phyloP scores from a whole-genome alignment of 2,329 filamentous ascomycete genomes.

The Aspergillus fumigatiaffinis region DNA sequence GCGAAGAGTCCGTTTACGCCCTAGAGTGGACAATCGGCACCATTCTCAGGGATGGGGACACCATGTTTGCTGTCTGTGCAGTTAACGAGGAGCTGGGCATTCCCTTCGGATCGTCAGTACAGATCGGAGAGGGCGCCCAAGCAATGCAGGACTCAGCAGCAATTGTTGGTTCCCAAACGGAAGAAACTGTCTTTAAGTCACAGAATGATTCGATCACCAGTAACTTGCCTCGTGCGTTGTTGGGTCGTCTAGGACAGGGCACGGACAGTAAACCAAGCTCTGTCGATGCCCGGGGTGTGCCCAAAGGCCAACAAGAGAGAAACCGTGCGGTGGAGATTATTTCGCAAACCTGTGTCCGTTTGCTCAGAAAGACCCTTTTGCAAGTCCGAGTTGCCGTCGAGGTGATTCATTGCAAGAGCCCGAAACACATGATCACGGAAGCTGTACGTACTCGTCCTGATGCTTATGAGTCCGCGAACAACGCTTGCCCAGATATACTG shows the following conservation, averaged over 20 bases:
- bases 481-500: not conserved
- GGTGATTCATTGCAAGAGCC: conserved; percentile 97
- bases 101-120: conserved; percentile 37
- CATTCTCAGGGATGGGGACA: conserved; percentile 89
- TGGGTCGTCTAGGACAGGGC: conserved; percentile 35
- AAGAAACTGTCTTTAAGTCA: conserved; percentile 48
- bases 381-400: conserved; percentile 93
- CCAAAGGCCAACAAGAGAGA: conserved; percentile 71
- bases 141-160: conserved; percentile 72
- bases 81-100: conserved; percentile 71
- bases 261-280: conserved; percentile 41
- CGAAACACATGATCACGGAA: conserved; percentile 92
- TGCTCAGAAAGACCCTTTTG: conserved; percentile 84
- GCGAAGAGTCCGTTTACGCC: conserved; percentile 89
- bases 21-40: conserved; percentile 98
- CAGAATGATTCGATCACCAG: conserved; percentile 29
- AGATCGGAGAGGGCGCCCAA: conserved; percentile 67
- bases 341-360: conserved; percentile 75
- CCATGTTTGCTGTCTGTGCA: conserved; percentile 86
- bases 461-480: not conserved
- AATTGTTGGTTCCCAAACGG: conserved; percentile 59
- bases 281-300: conserved; percentile 48
- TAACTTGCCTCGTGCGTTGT: conserved; percentile 27
- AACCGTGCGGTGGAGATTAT: conserved; percentile 77
- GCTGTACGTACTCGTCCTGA: conserved; percentile 52